phyloP scores from a whole-genome alignment of 2,329 filamentous ascomycete genomes.

The Aquanectria penicillioides region DNA sequence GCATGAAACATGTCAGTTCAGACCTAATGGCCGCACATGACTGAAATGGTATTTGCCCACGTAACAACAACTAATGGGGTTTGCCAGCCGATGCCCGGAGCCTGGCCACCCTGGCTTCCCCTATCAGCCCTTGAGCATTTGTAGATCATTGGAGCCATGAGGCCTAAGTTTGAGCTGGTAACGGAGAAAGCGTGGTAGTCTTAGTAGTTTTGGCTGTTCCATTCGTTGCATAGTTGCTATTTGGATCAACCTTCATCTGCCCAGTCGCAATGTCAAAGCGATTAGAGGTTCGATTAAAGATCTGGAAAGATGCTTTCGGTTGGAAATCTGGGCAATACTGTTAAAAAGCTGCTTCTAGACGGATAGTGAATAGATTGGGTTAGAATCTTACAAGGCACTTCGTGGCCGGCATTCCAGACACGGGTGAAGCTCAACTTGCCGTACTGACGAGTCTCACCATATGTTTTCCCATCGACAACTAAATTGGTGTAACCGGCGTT shows the following conservation, averaged over 20 bases:
- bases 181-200: no score
- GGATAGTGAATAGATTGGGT: background rate
- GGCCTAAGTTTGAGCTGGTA: no score
- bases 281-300: slow-evolving; percentile 19
- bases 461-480: slow-evolving; percentile 10
- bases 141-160: no score
- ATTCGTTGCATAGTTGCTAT: no score
- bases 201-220: no score
- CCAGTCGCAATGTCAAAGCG: slow-evolving; percentile 21
- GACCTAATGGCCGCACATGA: no score
- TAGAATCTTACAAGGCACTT: slow-evolving; percentile 24
- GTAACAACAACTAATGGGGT: no score
- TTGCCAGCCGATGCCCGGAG: no score
- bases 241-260: background rate
- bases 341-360: background rate
- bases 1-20: no score
- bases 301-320: slow-evolving; percentile 16
- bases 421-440: slow-evolving; percentile 24
- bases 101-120: no score
- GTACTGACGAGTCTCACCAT: slow-evolving; percentile 22
- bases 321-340: slow-evolving; percentile 22
- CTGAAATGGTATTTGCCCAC: no score
- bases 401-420: slow-evolving; percentile 23
- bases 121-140: no score
- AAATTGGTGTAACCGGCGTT: slow-evolving; percentile 20